Base-by-base conservation (phyloP, 169 alveolate species). In the Plasmodium sp. region DNA sequence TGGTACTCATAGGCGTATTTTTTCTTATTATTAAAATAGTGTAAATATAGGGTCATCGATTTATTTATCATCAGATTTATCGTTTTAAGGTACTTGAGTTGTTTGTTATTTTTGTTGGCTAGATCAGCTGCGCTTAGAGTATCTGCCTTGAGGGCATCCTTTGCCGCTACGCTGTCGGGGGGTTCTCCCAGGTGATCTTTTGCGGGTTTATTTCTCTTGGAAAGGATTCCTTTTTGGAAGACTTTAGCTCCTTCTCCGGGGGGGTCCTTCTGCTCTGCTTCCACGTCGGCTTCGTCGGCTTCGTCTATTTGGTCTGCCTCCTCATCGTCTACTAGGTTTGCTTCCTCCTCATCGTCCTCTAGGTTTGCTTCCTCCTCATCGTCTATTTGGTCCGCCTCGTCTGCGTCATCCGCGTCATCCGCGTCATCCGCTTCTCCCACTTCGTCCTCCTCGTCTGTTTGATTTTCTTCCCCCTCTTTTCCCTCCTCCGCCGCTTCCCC, bases 1-100 rank as follows among this genome's bases (percentile, higher is more conserved):
- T 98, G 98, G 96, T 99, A 99, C 96, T 99, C 99, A 96, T 98
- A 98, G 75, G 99, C 99, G 93, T 99, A 99, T 3, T 98, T 99
- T 83, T 97, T 97, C 62, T 96, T 84, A 88, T 99, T 98, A 96
- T 98, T 98, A 71, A 99, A 98, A 96, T 99, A 99, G 85, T 98
- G 97, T 39, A 98, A 98, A 54, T 94, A 96, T 80, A 98, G 97
- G 18, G 94, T 94, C 82, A 97, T 96, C 41, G 94, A 90, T 81
- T 90, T 90, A 9, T 90, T 90, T 9, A 90, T 73, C 92, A 90
- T 90, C 56, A 90, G 73, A 81, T 90, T 90, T 75, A 90, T 90
- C 7, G 90, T 90, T 81, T 80, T 90, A 41, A 90, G 67, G 51
- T 90, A 90, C 74, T 90, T 90, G 22, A 81, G 84, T 62, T 79